phyloP scores from a whole-genome alignment of 768 basidiomycete genomes.

The Tylopilus sp. region DNA sequence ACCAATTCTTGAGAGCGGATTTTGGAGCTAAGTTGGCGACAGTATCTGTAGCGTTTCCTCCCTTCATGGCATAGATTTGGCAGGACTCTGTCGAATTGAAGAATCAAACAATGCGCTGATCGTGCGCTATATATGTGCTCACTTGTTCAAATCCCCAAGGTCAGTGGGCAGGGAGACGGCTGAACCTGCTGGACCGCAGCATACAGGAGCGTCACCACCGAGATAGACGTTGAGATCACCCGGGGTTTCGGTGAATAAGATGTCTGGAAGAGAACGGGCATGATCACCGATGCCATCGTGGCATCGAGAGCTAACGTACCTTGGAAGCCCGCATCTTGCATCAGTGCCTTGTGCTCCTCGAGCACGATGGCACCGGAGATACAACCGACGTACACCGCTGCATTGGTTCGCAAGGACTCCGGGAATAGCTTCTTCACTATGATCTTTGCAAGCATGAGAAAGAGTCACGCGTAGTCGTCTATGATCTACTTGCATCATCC shows the following conservation, averaged over 20 bases:
- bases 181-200: background rate
- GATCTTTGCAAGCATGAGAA: slow-evolving; percentile 32
- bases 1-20: slow-evolving; percentile 41
- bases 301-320: slow-evolving; percentile 25
- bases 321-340: slow-evolving; percentile 40
- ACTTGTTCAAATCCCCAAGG: slow-evolving; percentile 42
- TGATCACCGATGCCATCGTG: background rate
- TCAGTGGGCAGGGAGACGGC: background rate
- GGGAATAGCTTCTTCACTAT: slow-evolving; percentile 45
- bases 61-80: slow-evolving; percentile 45
- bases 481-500: slow-evolving; percentile 39
- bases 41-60: background rate
- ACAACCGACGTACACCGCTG: slow-evolving; percentile 42
- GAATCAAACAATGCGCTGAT: background rate
- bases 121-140: slow-evolving; percentile 13
- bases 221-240: slow-evolving; percentile 41
- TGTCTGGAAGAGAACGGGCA: slow-evolving; percentile 29
- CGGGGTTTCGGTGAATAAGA: slow-evolving; percentile 37
- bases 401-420: slow-evolving; percentile 37
- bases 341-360: slow-evolving; percentile 36
- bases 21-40: background rate
- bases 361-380: slow-evolving; percentile 44
- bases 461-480: background rate
- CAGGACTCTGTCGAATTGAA: slow-evolving; percentile 37
- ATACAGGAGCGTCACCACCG: slow-evolving; percentile 10